Base-by-base conservation (phyloP, 768 basidiomycete species). In the Xerocomellus amylosporus region DNA sequence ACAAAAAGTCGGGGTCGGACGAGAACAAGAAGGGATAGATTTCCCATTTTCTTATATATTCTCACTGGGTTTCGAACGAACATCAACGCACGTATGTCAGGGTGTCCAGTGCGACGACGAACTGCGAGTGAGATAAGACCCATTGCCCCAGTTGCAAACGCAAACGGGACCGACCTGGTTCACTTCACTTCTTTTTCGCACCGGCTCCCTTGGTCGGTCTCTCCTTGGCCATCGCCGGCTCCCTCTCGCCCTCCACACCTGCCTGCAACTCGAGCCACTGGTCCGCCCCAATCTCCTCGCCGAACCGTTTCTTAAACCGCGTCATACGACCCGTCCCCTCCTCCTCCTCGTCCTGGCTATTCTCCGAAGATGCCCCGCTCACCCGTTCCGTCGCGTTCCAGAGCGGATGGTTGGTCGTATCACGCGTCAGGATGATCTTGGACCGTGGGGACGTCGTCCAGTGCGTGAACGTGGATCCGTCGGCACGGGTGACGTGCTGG, bases 401-500 rank as follows among this genome's bases (percentile, higher is more conserved):
- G 7, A 92, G 71, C 2, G 93, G 90, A 63, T 93, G 86, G 68
- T 93, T 97, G 15, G 89, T 90, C 46, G 90, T 86, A 64, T 96
- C 93, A 39, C 93, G 84, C 19, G 93, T 90, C 44, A 95, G 77
- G 36, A 85, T 82, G 43, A 92, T 80, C 36, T 82, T 70, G 4
- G 87, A 86, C 7, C 85, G 85, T 0, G 94, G 93, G 0, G 93
- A 92, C 1, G 93, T 95, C 13, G 89, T 91, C 81, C 87, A 89
- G 61, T 94, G 90, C 5, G 82, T 84, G 69, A 91, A 93, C 1
- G 88, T 90, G 26, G 90, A 88, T 12, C 94, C 93, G 73, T 96
- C 94, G 0, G 92, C 85, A 60, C 90, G 85, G 53, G 91, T 80
- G 56, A 96, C 88, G 58, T 79, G 82, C 71, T 94, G 92, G 4